Base-by-base conservation (phyloP, 2,329 filamentous ascomycete genomes). In the Mariannaea sp. region DNA sequence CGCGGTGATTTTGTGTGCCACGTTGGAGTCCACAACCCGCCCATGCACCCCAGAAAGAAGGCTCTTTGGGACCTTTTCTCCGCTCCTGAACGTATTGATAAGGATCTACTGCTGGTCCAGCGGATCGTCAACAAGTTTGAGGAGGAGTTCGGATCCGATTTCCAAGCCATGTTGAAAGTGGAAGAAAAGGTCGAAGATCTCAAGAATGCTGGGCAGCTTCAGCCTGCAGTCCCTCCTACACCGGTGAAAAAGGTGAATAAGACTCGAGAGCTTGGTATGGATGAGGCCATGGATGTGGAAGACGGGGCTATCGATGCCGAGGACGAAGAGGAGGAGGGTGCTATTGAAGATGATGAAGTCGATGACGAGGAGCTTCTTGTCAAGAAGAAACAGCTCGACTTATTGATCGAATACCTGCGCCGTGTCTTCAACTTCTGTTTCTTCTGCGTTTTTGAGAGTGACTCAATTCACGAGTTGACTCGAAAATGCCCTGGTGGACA, bases 371-470 rank as follows among this genome's bases (percentile, higher is more conserved):
- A 97, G 33, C 78, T 97, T 32, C 73, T 97, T 49, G 82, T 87
- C 33, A 94, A 96, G 80, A 97, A 97, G 82, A 97, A 99, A 79
- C 92, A 94, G 68, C 84, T 99, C 43, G 94, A 99, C 73, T 80
- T 99, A 29, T 81, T 96, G 71, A 94, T 97, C 47, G 94, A 99
- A 75, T 99, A 99, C 71, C 81, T 99, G 55, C 91, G 94, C 46
- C 87, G 94, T 13, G 94, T 99, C 46, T 96, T 95, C 80, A 97
- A 94, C 75, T 97, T 99, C 76, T 99, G 94, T 77, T 97, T 99
- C 79, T 99, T 97, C 78, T 99, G 94, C 71, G 95, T 99, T 5
- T 97, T 99, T 64, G 94, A 99, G 74, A 94, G 92, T 68, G 94
- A 99, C 72, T 97, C 93, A 0, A 87, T 97, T 17, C 94, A 99